Evolutionary conservation across 805 yeast genomes (phyloP), one percentile per base, ranked within the genome.

Genomic region (Schwanniomyces pseudopolymorphus): DNA sequence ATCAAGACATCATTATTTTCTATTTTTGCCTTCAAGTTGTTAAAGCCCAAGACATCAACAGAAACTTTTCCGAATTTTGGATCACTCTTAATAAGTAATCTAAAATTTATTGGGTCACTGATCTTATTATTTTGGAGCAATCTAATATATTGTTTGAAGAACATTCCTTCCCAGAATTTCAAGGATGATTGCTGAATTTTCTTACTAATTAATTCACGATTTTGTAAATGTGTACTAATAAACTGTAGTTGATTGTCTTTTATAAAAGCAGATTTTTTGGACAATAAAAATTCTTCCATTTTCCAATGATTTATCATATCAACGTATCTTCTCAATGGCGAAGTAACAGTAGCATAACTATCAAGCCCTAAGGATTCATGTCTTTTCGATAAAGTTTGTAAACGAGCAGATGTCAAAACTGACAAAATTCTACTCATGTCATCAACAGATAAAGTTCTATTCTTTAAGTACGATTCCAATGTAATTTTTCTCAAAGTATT

Each of bases 271-370:
- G 22, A n/a, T 10, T 26, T 11, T 25, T 40, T 31, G 5, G 45
- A 36, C 16, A 55, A 38, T 20, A 57, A 49, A 50, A 44, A 49
- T 8, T 49, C 52, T 46, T 63, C 64, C 36, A 88, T 51, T 56
- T 87, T 92, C 80, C 91, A 79, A 57, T 91, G 97, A 57, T 85
- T 84, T 7, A 90, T 62, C 49, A 90, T 64, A 61, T 92, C 98
- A 5, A 86, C 83, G 53, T 79, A 86, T 52, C 98, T 72, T 61
- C 98, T 75, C 52, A 94, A 70, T 2, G 99, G 98, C 0, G 97
- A 90, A 0, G 98, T 91, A 7, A 87, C 84, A 16, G 89, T 86
- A 4, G 85, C 74, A 57, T 91, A 89, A 5, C 68, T 60, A 0
- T 66, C 61, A 7, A 87, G 64, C 3, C 91, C 95, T 22, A 89